A percentile compares a stretch with the other conserved stretches of the same genome.
These are phyloP conservation scores for Lipomyces orientalis DNA, from an alignment of 805 yeast species.

Conservation along the genomic window DNA sequence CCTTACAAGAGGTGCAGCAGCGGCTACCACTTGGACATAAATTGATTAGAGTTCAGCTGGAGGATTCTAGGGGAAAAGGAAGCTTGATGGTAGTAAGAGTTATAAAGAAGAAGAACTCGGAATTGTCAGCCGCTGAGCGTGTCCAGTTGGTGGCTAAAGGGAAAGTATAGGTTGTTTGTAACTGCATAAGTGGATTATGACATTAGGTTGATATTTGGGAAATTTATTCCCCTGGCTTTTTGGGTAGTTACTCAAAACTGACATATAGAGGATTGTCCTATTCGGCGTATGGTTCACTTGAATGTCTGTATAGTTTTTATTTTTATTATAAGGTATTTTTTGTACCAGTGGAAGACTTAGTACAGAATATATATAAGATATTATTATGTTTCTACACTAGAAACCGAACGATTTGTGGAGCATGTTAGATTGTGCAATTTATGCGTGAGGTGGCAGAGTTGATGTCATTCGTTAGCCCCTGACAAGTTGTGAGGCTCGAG, in stretches of 20 bases:
- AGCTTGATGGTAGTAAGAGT: constrained; percentile 1
- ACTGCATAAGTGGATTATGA: not conserved
- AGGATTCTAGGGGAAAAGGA: not conserved
- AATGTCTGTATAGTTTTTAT: not conserved
- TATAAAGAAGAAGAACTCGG: not conserved
- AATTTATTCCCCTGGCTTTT: too few species aligned
- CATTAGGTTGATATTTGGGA: too few species aligned
- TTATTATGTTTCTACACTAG: too few species aligned
- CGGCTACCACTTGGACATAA: constrained; percentile 1
- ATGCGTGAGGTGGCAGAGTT: too few species aligned
- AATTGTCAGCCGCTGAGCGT: not conserved
- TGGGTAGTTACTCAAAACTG: too few species aligned
- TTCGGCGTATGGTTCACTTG: not conserved
- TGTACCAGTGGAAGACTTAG: not conserved
- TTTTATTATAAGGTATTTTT: not conserved
- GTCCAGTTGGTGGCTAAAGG: not conserved
- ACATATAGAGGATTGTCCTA: not conserved
- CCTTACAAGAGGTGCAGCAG: constrained; percentile 1
- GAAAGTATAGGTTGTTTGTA: not conserved
- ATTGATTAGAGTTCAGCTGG: not conserved
- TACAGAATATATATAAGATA: too few species aligned
- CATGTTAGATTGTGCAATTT: not conserved
- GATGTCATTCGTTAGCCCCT: too few species aligned
- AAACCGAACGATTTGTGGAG: not conserved
- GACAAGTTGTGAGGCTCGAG: too few species aligned